phyloP scores from a whole-genome alignment of 2,329 filamentous ascomycete genomes.

The Passalora sequoiae region DNA sequence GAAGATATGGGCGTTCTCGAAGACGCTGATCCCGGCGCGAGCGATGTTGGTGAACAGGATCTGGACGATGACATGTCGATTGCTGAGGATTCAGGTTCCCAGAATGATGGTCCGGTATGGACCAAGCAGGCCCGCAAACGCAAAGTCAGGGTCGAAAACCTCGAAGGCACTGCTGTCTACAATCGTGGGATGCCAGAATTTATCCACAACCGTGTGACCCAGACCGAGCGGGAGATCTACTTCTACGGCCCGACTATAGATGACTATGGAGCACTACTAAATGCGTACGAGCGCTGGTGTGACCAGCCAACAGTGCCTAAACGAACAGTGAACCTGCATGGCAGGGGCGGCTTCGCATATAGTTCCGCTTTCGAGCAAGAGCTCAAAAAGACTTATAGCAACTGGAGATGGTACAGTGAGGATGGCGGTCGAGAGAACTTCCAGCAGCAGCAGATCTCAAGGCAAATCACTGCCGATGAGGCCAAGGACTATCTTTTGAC shows the following conservation, averaged over 20 bases:
- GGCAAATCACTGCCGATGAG: conserved; percentile 34
- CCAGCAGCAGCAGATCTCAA: conserved; percentile 38
- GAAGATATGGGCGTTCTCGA: conserved; percentile 24
- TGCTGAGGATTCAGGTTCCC: conserved; percentile 16
- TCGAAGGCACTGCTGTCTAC: conserved; percentile 11
- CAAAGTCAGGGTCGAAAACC: not conserved
- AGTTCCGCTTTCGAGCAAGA: conserved; percentile 43
- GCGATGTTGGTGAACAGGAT: conserved; percentile 37
- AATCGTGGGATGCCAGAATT: conserved; percentile 27
- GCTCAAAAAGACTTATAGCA: conserved; percentile 42
- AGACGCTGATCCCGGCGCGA: conserved; percentile 30
- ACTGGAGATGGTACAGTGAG: conserved; percentile 52
- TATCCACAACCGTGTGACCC: conserved; percentile 29
- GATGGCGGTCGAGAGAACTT: conserved; percentile 40
- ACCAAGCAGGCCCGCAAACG: not conserved
- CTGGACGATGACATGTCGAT: conserved; percentile 29
- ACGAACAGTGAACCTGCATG: conserved; percentile 33
- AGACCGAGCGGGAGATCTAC: conserved; percentile 43
- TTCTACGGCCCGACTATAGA: conserved; percentile 49
- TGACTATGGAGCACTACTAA: conserved; percentile 46
- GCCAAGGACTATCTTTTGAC: conserved; percentile 43
- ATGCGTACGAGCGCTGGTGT: conserved; percentile 49
- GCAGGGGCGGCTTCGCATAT: conserved; percentile 37
- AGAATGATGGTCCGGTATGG: not conserved
- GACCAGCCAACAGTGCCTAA: conserved; percentile 50